phyloP scores from a whole-genome alignment of 495 filamentous ascomycete species.

The Trichoderma asperelloides region DNA sequence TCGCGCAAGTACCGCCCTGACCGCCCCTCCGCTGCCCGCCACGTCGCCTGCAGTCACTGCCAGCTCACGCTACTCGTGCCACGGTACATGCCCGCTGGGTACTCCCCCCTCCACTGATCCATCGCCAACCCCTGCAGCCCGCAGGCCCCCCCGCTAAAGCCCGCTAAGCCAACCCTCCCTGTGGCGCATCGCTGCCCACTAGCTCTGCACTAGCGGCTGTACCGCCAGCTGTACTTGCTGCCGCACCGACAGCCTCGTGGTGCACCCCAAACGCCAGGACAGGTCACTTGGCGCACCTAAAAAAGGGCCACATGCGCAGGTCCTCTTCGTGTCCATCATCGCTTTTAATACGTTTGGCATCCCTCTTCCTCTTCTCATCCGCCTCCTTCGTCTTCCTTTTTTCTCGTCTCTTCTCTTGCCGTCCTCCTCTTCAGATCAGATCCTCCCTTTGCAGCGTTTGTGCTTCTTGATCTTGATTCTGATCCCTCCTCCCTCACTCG shows the following conservation, averaged over 20 bases:
- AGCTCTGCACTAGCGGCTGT: background rate
- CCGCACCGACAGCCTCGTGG: background rate
- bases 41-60: background rate
- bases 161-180: background rate
- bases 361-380: background rate
- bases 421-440: background rate
- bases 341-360: background rate
- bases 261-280: background rate
- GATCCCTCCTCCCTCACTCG: too few relatives aligned
- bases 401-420: background rate
- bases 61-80: background rate
- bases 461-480: background rate
- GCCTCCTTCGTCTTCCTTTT: background rate
- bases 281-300: background rate
- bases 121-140: conserved; percentile 5
- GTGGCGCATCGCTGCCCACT: conserved; percentile 1
- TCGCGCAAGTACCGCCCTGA: background rate
- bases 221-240: background rate
- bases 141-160: background rate
- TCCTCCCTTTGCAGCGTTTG: background rate
- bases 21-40: conserved; percentile 2
- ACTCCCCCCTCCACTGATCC: background rate
- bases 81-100: background rate
- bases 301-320: conserved; percentile 5
- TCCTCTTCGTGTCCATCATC: background rate